These are phyloP conservation scores for Tetrapyrgos nigripes DNA, from an alignment of 1,284 basidiomycete species.

Conservation along the genomic window DNA sequence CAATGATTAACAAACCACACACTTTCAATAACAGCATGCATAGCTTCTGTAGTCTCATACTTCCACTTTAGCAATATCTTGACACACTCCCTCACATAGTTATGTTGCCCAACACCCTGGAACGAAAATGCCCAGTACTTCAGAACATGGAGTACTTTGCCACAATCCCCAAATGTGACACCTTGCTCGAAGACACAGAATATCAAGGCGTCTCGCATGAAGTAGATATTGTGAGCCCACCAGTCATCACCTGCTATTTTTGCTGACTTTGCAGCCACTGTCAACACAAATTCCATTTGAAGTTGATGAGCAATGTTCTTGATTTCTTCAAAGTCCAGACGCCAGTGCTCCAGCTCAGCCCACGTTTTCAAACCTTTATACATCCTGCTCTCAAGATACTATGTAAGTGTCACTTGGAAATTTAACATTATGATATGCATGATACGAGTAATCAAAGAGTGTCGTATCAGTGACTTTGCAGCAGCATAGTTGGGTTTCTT, in stretches of 20 bases:
- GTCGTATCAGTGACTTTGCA: constrained; percentile 26
- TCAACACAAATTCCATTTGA: constrained; percentile 3
- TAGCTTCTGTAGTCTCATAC: constrained; percentile 15
- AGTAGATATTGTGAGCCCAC: constrained; percentile 27
- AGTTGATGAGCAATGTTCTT: constrained; percentile 6
- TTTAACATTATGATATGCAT: constrained; percentile 18
- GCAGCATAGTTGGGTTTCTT: constrained; percentile 30
- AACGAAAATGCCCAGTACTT: constrained; percentile 19
- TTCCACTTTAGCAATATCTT: constrained; percentile 25
- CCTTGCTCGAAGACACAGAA: constrained; percentile 25
- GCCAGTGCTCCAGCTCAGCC: constrained; percentile 23
- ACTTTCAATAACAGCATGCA: constrained; percentile 16
- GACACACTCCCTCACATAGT: constrained; percentile 27
- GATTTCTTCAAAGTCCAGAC: constrained; percentile 21
- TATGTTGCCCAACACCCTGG: constrained; percentile 21
- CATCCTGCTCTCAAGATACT: constrained; percentile 13
- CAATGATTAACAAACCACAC: constrained; percentile 24
- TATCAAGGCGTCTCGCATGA: constrained; percentile 31
- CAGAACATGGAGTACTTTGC: constrained; percentile 7
- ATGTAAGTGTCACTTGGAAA: too few relatives aligned
- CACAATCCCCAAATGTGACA: too few relatives aligned
- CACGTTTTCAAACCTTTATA: constrained; percentile 13
- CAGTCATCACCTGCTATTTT: constrained; percentile 24
- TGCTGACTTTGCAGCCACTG: constrained; percentile 20
- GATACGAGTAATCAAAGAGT: constrained; percentile 27